Conservation (phyloP, 805 yeast species). For the Spathaspora boniae region DNA sequence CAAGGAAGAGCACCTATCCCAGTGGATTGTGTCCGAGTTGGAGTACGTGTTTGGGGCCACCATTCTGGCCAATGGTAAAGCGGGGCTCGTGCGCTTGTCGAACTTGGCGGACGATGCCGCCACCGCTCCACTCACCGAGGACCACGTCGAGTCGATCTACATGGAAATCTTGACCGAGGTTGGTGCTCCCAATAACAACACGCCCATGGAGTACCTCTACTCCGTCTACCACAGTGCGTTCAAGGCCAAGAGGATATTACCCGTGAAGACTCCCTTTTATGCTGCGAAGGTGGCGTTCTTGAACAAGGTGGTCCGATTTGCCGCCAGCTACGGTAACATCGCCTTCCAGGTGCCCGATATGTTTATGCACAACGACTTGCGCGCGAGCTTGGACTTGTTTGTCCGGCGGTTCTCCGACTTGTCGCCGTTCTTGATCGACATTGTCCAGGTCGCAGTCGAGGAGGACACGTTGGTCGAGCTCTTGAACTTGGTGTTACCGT, state of each 20-base stretch:
- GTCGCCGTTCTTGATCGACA: slow-evolving; percentile 48
- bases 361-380: slow-evolving; percentile 42
- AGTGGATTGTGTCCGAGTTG: slow-evolving; percentile 42
- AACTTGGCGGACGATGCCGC: slow-evolving; percentile 16
- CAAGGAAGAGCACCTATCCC: slow-evolving; percentile 21
- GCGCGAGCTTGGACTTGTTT: slow-evolving; percentile 22
- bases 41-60: slow-evolving; percentile 36
- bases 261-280: slow-evolving; percentile 37
- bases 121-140: slow-evolving; percentile 20
- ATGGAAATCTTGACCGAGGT: slow-evolving; percentile 55
- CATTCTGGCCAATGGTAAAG: slow-evolving; percentile 15
- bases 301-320: slow-evolving; percentile 45
- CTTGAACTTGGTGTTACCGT: slow-evolving; percentile 49
- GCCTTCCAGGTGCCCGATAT: slow-evolving; percentile 68
- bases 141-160: slow-evolving; percentile 47
- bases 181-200: slow-evolving; percentile 38
- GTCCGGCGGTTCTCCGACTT: slow-evolving; percentile 17
- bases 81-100: slow-evolving; percentile 19
- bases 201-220: slow-evolving; percentile 48
- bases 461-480: slow-evolving; percentile 66
- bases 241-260: slow-evolving; percentile 40
- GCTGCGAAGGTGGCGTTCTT: slow-evolving; percentile 37
- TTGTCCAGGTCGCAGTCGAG: slow-evolving; percentile 56
- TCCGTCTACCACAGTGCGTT: slow-evolving; percentile 42
- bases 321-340: slow-evolving; percentile 63